Conservation (phyloP, 1,284 basidiomycete species). For the Ceratobasidium theobromae region DNA sequence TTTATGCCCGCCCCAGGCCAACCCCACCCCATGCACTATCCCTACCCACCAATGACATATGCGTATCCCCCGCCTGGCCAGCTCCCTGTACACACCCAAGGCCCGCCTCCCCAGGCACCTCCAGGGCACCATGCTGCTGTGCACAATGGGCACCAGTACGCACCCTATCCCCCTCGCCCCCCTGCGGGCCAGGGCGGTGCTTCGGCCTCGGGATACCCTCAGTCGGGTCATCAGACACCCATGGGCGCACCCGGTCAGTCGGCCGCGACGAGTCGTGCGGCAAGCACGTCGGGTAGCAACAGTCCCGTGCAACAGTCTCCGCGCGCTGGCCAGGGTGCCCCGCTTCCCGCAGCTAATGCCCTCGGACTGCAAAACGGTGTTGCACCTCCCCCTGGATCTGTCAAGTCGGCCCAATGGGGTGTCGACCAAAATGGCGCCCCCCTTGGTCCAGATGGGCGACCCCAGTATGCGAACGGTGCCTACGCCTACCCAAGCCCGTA, state of each 20-base stretch:
- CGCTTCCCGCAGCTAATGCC: conserved; percentile 11
- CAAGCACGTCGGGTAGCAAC: conserved; percentile 27
- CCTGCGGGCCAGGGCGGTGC: conserved; percentile 4
- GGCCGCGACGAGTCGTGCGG: conserved; percentile 14
- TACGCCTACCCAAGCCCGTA: conserved; percentile 28
- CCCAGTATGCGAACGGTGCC: conserved; percentile 22
- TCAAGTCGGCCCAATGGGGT: conserved; percentile 15
- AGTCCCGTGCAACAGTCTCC: conserved; percentile 26
- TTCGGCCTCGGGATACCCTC: not conserved
- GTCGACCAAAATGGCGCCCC: conserved; percentile 15
- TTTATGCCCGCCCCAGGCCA: conserved; percentile 19
- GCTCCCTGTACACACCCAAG: conserved; percentile 13
- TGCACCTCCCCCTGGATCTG: not conserved
- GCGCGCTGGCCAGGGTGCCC: not conserved
- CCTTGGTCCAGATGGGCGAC: conserved; percentile 18
- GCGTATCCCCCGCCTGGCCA: conserved; percentile 23
- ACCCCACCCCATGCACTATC: conserved; percentile 11
- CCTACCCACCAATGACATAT: conserved; percentile 5
- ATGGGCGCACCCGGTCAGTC: conserved; percentile 18
- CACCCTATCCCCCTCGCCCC: conserved; percentile 4
- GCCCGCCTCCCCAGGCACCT: conserved; percentile 9
- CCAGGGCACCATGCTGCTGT: conserved; percentile 5
- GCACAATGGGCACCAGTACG: conserved; percentile 27
- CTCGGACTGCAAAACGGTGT: conserved; percentile 23
- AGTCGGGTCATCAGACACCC: conserved; percentile 5